phyloP scores from a whole-genome alignment of 139 green algal species.

The Chlamydomonas sp. region DNA sequence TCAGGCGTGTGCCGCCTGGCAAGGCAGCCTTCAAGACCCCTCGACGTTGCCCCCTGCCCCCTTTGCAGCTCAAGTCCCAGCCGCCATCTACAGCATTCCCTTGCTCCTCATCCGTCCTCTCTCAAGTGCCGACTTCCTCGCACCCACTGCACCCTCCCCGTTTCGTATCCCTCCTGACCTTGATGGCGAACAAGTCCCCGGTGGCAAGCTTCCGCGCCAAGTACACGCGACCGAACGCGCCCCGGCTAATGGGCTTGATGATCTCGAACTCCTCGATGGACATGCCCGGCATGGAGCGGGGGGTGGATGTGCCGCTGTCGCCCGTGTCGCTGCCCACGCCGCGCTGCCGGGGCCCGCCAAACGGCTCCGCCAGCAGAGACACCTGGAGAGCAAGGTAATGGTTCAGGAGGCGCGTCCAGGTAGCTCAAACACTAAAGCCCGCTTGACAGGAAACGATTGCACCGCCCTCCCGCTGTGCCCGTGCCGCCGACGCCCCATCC shows the following conservation, averaged over 20 bases:
- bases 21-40: too few species aligned
- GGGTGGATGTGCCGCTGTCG: slow-evolving; percentile 42
- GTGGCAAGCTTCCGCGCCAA: slow-evolving; percentile 89
- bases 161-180: slow-evolving; percentile 34
- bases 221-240: slow-evolving; percentile 95
- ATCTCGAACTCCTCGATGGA: slow-evolving; percentile 95
- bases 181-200: slow-evolving; percentile 71
- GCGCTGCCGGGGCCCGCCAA: slow-evolving; percentile 2
- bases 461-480: too few species aligned
- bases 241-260: slow-evolving; percentile 94
- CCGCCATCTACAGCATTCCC: not conserved
- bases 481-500: too few species aligned
- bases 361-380: slow-evolving; percentile 30
- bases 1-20: too few species aligned
- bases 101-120: too few species aligned
- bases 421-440: too few species aligned
- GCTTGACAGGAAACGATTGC: too few species aligned
- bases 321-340: slow-evolving; percentile 5
- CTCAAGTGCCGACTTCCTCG: too few species aligned
- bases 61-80: not conserved
- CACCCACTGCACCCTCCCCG: too few species aligned
- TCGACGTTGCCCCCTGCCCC: too few species aligned
- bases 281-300: slow-evolving; percentile 59
- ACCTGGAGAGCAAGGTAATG: slow-evolving; percentile 1
- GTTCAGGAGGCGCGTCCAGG: not conserved